These are phyloP conservation scores for Thalassiosira livingstoniorum DNA, from an alignment of 352 stramenopile species.

Conservation along the genomic window DNA sequence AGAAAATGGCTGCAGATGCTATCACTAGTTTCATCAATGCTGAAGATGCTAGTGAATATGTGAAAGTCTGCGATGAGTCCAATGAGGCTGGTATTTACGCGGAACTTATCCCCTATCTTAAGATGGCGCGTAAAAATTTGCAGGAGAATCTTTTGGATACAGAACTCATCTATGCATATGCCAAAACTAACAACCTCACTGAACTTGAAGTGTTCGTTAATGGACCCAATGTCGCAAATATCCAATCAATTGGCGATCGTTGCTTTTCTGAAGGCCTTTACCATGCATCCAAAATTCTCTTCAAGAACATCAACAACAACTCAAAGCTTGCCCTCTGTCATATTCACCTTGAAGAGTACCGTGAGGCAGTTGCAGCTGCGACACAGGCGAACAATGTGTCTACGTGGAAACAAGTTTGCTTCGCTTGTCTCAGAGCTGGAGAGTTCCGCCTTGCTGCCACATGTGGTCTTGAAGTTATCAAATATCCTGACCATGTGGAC, in stretches of 20 bases:
- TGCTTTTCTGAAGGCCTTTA: constrained; percentile 99
- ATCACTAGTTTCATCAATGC: constrained; percentile 99
- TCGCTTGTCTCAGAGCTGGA: constrained; percentile 96
- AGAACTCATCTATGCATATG: constrained; percentile 99
- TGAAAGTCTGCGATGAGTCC: constrained; percentile 96
- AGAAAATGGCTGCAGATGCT: constrained; percentile 91
- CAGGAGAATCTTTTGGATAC: constrained; percentile 99
- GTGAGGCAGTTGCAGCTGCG: constrained; percentile 98
- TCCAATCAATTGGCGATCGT: constrained; percentile 98
- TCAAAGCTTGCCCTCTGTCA: constrained; percentile 99
- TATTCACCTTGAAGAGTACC: constrained; percentile 98
- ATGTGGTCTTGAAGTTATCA: constrained; percentile 99
- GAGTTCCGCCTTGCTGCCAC: constrained; percentile 98
- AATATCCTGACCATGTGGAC: constrained; percentile 99
- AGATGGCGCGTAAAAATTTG: constrained; percentile 98
- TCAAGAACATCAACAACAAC: constrained; percentile 99
- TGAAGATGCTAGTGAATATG: constrained; percentile 96
- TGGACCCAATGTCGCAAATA: constrained; percentile 99
- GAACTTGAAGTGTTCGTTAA: constrained; percentile 99
- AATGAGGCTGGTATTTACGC: constrained; percentile 96
- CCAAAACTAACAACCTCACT: constrained; percentile 97
- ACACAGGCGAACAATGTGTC: constrained; percentile 99
- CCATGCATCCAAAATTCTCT: constrained; percentile 98
- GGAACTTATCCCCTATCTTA: constrained; percentile 98
- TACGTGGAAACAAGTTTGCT: constrained; percentile 99